These are phyloP conservation scores for Mucor lusitanicus DNA, from an alignment of 371 early-diverging fungal species.

Conservation along the genomic window DNA sequence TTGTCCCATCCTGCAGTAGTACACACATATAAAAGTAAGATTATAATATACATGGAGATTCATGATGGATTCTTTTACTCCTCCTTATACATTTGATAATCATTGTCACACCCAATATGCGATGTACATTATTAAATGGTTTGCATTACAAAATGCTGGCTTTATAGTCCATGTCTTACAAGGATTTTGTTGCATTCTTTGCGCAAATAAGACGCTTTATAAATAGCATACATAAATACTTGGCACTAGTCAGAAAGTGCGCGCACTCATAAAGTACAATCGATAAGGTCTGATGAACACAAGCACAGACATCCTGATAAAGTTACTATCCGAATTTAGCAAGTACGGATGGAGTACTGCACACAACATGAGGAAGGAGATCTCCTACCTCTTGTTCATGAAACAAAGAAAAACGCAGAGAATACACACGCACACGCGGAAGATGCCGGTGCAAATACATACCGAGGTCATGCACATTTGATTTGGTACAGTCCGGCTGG, in stretches of 20 bases:
- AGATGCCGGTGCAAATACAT: neutral
- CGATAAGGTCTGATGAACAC: neutral
- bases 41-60: neutral
- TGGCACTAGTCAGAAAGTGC: neutral
- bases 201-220: neutral
- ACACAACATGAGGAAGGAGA: neutral
- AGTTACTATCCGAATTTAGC: neutral
- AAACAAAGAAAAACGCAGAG: neutral
- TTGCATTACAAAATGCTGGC: neutral
- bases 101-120: neutral
- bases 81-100: neutral
- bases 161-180: neutral
- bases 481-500: too few relatives aligned
- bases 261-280: neutral
- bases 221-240: neutral
- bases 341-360: neutral
- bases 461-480: neutral
- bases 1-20: neutral
- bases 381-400: neutral
- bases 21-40: neutral
- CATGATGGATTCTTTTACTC: neutral
- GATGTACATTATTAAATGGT: neutral
- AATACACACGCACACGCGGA: neutral
- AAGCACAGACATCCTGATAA: neutral
- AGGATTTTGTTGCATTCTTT: neutral